These are phyloP conservation scores for Glaciozyma antarctica DNA, from an alignment of 768 basidiomycete species.

Conservation along the genomic window DNA sequence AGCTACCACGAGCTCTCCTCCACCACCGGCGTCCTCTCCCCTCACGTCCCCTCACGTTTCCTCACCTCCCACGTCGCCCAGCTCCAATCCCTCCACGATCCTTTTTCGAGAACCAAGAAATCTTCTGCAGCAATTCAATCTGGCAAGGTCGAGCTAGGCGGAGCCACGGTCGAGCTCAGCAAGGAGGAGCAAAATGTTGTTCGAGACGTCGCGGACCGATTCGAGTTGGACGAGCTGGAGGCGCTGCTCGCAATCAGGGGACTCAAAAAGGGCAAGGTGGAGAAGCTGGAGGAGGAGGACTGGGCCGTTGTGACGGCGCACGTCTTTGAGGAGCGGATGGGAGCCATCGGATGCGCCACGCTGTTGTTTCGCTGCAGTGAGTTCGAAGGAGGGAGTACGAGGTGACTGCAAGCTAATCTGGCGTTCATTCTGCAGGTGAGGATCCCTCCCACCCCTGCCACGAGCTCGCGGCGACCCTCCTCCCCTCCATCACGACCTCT, in stretches of 20 bases:
- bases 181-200: conserved; percentile 64
- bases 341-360: conserved; percentile 57
- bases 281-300: conserved; percentile 50
- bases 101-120: conserved; percentile 4
- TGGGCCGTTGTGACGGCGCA: conserved; percentile 63
- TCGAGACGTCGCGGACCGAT: conserved; percentile 59
- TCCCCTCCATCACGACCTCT: conserved; percentile 52
- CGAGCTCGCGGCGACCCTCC: conserved; percentile 48
- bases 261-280: conserved; percentile 40
- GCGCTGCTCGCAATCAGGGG: conserved; percentile 60
- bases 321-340: conserved; percentile 71
- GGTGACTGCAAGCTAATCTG: not conserved
- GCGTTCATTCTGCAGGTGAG: conserved; percentile 45
- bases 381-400: not conserved
- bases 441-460: conserved; percentile 51
- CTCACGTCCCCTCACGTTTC: conserved; percentile 10
- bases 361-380: conserved; percentile 54
- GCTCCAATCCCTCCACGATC: conserved; percentile 14
- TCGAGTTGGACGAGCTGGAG: conserved; percentile 72
- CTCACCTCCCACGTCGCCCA: conserved; percentile 10
- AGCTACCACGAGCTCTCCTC: conserved; percentile 12
- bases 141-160: conserved; percentile 29
- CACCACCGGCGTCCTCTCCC: not conserved
- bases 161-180: conserved; percentile 43
- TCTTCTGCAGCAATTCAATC: not conserved